Conservation (phyloP, 768 basidiomycete genomes). For the Psilocybe subaeruginosa region DNA sequence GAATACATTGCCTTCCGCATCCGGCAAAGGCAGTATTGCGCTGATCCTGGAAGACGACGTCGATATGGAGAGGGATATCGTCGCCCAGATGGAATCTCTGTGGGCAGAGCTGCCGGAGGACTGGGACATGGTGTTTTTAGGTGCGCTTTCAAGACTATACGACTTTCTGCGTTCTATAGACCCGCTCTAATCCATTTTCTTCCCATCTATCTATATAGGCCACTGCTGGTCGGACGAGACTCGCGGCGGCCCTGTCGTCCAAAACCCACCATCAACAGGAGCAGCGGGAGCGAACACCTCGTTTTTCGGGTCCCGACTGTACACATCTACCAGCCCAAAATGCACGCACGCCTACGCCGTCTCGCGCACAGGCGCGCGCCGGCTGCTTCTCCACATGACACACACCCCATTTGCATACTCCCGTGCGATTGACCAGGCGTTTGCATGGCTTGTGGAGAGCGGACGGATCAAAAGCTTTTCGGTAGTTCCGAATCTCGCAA, state of each 20-base stretch:
- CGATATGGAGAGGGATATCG: slow-evolving; percentile 72
- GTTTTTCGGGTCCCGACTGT: slow-evolving; percentile 36
- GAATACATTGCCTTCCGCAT: slow-evolving; percentile 21
- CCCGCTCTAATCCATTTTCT: background rate
- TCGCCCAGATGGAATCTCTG: slow-evolving; percentile 38
- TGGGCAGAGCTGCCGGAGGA: slow-evolving; percentile 57
- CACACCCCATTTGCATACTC: slow-evolving; percentile 76
- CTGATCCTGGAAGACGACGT: slow-evolving; percentile 81
- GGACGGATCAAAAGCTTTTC: slow-evolving; percentile 62
- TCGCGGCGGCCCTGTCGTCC: slow-evolving; percentile 38
- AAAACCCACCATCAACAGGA: slow-evolving; percentile 14
- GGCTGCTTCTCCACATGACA: slow-evolving; percentile 60
- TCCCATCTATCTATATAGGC: slow-evolving; percentile 41
- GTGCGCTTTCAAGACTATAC: slow-evolving; percentile 22
- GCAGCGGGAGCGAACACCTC: background rate
- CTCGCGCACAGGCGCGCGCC: slow-evolving; percentile 59
- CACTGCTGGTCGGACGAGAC: slow-evolving; percentile 83
- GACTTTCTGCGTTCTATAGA: background rate
- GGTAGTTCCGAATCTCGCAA: slow-evolving; percentile 66
- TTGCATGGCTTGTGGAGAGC: slow-evolving; percentile 65
- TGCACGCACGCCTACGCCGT: slow-evolving; percentile 78
- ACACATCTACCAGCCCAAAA: slow-evolving; percentile 63
- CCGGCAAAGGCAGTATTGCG: slow-evolving; percentile 34
- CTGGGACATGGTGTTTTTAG: slow-evolving; percentile 80
- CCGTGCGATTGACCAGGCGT: slow-evolving; percentile 75